Conservation (phyloP, 2,329 filamentous ascomycete species). For the Colletotrichum theobromicola region DNA sequence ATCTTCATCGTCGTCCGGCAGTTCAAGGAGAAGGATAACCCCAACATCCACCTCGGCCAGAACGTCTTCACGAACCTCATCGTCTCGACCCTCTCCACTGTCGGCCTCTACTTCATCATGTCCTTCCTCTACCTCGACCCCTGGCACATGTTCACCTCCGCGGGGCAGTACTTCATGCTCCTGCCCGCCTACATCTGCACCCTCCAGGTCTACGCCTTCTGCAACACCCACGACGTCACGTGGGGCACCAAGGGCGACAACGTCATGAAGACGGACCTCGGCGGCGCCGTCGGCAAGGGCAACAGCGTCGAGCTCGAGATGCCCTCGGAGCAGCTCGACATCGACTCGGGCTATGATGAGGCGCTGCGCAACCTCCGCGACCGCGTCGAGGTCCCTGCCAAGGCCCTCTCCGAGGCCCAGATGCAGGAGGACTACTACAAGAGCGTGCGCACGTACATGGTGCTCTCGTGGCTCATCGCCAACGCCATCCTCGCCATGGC, state of each 20-base stretch:
- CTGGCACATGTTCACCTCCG: slow-evolving; percentile 98
- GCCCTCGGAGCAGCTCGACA: slow-evolving; percentile 97
- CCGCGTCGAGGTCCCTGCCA: slow-evolving; percentile 77
- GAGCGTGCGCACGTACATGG: slow-evolving; percentile 96
- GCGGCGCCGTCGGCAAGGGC: slow-evolving; percentile 79
- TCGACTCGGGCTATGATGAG: slow-evolving; percentile 96
- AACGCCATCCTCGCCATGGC: slow-evolving; percentile 95
- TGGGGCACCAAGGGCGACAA: slow-evolving; percentile 99
- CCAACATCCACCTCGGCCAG: slow-evolving; percentile 66
- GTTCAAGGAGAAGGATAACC: slow-evolving; percentile 58
- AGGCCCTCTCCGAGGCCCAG: slow-evolving; percentile 73
- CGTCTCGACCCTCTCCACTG: slow-evolving; percentile 84
- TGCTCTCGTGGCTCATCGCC: slow-evolving; percentile 89
- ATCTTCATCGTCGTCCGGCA: slow-evolving; percentile 91
- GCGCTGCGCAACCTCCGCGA: slow-evolving; percentile 95
- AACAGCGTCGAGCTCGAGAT: slow-evolving; percentile 91
- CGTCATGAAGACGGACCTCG: slow-evolving; percentile 89
- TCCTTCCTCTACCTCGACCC: slow-evolving; percentile 96
- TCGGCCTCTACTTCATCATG: slow-evolving; percentile 96
- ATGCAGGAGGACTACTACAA: slow-evolving; percentile 99
- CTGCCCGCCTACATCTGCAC: slow-evolving; percentile 96
- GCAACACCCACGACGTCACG: slow-evolving; percentile 98
- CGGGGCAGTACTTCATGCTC: slow-evolving; percentile 89
- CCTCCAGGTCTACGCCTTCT: slow-evolving; percentile 97
- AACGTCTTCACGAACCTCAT: slow-evolving; percentile 96